Evolutionary conservation across 1,139 yeast species (phyloP).

Genomic region (Magnusiomyces paraingens): DNA sequence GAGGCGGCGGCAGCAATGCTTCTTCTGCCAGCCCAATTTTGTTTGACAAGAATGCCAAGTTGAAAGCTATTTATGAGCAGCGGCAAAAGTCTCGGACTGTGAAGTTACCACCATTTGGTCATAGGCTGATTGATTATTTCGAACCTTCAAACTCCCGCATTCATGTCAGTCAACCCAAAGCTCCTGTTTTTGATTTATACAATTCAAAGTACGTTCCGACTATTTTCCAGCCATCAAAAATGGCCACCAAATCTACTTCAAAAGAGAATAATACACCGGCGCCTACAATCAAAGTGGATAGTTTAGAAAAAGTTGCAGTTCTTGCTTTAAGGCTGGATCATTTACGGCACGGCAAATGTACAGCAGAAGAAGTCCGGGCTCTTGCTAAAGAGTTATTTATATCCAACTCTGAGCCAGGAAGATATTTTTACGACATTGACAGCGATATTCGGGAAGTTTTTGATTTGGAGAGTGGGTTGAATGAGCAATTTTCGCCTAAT

Average conservation of each 20-base stretch:
- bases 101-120: not conserved
- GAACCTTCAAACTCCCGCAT: no score
- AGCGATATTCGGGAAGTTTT: not conserved
- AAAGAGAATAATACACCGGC: no score
- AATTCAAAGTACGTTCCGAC: no score
- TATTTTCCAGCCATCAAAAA: no score
- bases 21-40: no score
- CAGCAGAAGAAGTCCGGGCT: not conserved
- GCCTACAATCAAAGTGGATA: not conserved
- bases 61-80: no score
- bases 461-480: not conserved
- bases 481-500: not conserved
- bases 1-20: no score
- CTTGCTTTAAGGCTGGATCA: constrained; percentile 10
- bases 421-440: not conserved
- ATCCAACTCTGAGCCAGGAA: not conserved
- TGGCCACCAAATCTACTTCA: no score
- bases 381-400: constrained; percentile 4
- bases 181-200: no score
- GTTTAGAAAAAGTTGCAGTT: constrained; percentile 8
- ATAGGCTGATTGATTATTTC: not conserved
- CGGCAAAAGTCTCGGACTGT: not conserved
- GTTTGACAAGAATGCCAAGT: no score
- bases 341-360: constrained; percentile 1
- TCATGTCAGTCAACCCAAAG: no score